Evolutionary conservation across 2,329 filamentous ascomycete genomes (phyloP), one percentile per base, ranked within the genome.

Genomic region (Purpureocillium lavendulum): DNA sequence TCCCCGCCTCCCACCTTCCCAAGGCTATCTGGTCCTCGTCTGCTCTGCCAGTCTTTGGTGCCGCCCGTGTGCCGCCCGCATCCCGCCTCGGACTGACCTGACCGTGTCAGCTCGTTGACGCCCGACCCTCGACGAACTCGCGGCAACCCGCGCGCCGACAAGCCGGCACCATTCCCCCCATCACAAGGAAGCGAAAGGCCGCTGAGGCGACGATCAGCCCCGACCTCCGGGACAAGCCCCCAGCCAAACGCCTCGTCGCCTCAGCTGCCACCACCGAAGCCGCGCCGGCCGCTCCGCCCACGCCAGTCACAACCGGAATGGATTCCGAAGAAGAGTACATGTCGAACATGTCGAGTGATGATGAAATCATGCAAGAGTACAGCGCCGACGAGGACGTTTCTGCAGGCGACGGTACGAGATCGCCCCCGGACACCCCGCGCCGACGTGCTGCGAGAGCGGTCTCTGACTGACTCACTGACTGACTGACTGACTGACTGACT

Each of bases 251-350:
- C 65, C 59, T 69, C 58, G 66, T 72, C 67, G 69, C 70, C 69
- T 75, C 73, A 66, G 69, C 68, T 53, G 64, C 65, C 59, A 44
- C 48, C 30, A 46, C 50, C 34, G 38, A 48, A 41, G 65, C 67
- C 33, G 73, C 75, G 31, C 77, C 79, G 16, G 74, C 75, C 13
- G 77, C 75, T 5, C 73, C 76, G 21, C 61, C 73, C 43, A 80
- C 76, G 36, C 66, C 60, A n/a, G 56, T 57, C 16, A 70, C 65
- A 38, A 67, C 68, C 60, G 76, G 70, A 47, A 96, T 96, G 89
- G 88, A 95, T 67, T 96, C 89, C 8, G 90, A 97, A 53, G 88
- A 96, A 56, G 90, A 96, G 44, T 89, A 89, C 62, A 84, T 92
- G 75, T 94, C 85, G 52, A 80, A 81, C 56, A 72, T 82, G 52